phyloP scores from a whole-genome alignment of 2,329 filamentous ascomycete species.

The Monilinia fructigena region DNA sequence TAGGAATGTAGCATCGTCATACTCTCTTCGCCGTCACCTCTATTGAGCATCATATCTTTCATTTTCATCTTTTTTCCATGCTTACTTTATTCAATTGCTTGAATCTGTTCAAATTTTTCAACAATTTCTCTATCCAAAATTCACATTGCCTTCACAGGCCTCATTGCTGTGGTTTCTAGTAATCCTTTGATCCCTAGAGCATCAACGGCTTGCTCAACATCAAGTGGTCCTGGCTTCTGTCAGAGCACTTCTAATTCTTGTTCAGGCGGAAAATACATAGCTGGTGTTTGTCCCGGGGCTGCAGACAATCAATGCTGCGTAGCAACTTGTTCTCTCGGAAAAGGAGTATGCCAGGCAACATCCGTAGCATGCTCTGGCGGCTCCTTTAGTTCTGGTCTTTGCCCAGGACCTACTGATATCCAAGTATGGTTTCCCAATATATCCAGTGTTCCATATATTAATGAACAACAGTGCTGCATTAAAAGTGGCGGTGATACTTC shows the following conservation, averaged over 20 bases:
- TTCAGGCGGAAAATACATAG: slow-evolving; percentile 18
- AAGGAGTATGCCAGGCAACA: slow-evolving; percentile 27
- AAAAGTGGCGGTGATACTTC: slow-evolving; percentile 10
- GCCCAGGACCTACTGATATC: slow-evolving; percentile 28
- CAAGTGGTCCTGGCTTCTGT: slow-evolving; percentile 27
- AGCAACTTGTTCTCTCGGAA: slow-evolving; percentile 25
- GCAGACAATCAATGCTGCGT: slow-evolving; percentile 31
- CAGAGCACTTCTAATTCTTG: slow-evolving; percentile 26
- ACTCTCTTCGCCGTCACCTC: not conserved
- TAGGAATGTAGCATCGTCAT: not conserved
- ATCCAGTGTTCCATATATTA: not conserved
- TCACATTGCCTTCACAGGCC: not conserved
- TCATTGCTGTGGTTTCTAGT: slow-evolving; percentile 4
- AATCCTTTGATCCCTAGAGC: slow-evolving; percentile 22
- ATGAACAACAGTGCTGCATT: slow-evolving; percentile 27
- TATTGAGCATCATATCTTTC: not conserved
- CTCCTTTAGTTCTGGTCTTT: slow-evolving; percentile 25
- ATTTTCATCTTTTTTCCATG: not conserved
- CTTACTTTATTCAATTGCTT: too few relatives aligned
- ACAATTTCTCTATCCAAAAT: not conserved
- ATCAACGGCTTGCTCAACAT: slow-evolving; percentile 25
- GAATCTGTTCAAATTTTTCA: too few relatives aligned
- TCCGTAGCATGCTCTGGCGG: slow-evolving; percentile 26
- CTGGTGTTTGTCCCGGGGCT: slow-evolving; percentile 29
- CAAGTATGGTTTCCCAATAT: not conserved